Evolutionary conservation across 208 protist genomes (phyloP).

Genomic region (Trichomonas vaginalis): DNA sequence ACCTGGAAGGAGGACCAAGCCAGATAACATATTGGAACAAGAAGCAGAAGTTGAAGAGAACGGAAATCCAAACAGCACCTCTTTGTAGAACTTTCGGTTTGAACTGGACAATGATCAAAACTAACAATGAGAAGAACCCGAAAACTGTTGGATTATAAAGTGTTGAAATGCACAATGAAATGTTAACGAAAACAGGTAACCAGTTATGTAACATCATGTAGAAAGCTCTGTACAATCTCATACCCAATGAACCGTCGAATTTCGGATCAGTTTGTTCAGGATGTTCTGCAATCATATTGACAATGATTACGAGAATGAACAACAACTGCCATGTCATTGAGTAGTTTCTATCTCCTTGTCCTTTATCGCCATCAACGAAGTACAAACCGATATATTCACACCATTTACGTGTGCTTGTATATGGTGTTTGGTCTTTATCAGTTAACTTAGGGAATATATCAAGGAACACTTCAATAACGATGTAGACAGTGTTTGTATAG

Average conservation of each 20-base stretch:
- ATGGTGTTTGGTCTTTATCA: neutral
- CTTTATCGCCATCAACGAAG: neutral
- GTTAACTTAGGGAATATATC: neutral
- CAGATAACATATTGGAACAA: neutral
- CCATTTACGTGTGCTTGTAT: too few species aligned
- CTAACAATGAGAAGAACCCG: neutral
- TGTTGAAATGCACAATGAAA: neutral
- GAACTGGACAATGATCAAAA: neutral
- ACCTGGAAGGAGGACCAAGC: neutral
- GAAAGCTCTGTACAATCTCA: neutral
- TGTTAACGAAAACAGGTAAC: neutral
- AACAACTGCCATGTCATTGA: neutral
- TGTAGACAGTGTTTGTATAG: neutral
- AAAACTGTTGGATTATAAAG: neutral
- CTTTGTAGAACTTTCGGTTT: neutral
- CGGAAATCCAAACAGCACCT: neutral
- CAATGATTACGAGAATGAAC: neutral
- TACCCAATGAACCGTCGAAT: neutral
- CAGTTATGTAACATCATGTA: neutral
- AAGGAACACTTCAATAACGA: neutral
- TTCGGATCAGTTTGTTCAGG: neutral
- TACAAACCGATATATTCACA: neutral
- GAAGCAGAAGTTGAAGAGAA: constrained; percentile 6
- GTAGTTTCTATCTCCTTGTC: neutral
- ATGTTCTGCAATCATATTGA: neutral